A percentile compares a stretch with the other conserved stretches of the same genome.
phyloP scores from a whole-genome alignment of 2,329 filamentous ascomycete species.

The Paraphoma chrysanthemicola region DNA sequence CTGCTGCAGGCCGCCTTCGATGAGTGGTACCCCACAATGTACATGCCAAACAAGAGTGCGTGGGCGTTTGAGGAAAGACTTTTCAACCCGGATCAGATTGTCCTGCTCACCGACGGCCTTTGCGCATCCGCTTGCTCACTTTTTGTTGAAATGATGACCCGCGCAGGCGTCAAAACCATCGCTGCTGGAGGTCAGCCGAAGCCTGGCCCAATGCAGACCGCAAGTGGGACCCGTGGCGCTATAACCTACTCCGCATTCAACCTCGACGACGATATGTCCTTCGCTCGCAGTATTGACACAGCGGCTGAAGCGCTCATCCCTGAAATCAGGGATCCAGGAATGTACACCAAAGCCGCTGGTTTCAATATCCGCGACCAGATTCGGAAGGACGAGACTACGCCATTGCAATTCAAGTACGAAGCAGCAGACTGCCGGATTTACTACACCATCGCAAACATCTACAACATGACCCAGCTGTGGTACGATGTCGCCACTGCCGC shows the following conservation, averaged over 20 bases:
- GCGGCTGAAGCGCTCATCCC: slow-evolving; percentile 3
- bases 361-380: slow-evolving; percentile 51
- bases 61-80: background rate
- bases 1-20: background rate
- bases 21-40: slow-evolving; percentile 11
- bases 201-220: slow-evolving; percentile 42
- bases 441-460: slow-evolving; percentile 44
- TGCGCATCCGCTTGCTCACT: slow-evolving; percentile 65
- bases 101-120: slow-evolving; percentile 58
- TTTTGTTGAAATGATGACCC: slow-evolving; percentile 57
- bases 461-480: slow-evolving; percentile 49
- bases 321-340: slow-evolving; percentile 19
- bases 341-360: slow-evolving; percentile 30
- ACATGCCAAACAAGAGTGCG: background rate
- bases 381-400: slow-evolving; percentile 34
- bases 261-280: slow-evolving; percentile 38
- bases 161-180: slow-evolving; percentile 60
- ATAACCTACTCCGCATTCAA: slow-evolving; percentile 43
- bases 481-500: slow-evolving; percentile 41
- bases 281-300: slow-evolving; percentile 11
- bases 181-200: slow-evolving; percentile 64
- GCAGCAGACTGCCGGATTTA: slow-evolving; percentile 50
- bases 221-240: slow-evolving; percentile 65
- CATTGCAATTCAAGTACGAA: slow-evolving; percentile 49
- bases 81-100: slow-evolving; percentile 33